Percentiles rank a stretch among this genome's conserved stretches.
Conservation (phyloP, 2,329 filamentous ascomycete species). For the Cladosporium phlei region DNA sequence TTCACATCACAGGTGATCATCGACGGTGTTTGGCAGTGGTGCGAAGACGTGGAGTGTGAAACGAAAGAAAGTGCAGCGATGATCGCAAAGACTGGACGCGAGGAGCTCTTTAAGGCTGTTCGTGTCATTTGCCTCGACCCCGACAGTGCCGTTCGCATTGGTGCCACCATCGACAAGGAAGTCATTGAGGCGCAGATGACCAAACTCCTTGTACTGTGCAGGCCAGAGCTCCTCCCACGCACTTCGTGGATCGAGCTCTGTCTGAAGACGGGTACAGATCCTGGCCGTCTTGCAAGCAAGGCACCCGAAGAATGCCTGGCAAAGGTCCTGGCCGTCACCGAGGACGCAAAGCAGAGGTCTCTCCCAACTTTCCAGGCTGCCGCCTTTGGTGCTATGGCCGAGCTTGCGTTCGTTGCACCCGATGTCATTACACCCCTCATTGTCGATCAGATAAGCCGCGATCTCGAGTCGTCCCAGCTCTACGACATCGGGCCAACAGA, state of each 20-base stretch:
- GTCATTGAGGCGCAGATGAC: constrained; percentile 67
- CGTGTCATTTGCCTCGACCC: constrained; percentile 59
- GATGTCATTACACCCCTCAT: constrained; percentile 72
- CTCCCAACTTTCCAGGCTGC: constrained; percentile 57
- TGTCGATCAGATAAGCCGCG: constrained; percentile 65
- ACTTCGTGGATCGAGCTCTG: constrained; percentile 87
- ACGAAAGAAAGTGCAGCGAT: constrained; percentile 73
- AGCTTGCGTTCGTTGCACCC: constrained; percentile 89
- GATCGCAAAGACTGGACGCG: constrained; percentile 59
- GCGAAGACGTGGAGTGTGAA: constrained; percentile 59
- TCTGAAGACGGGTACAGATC: constrained; percentile 74
- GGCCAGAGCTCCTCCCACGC: constrained; percentile 69
- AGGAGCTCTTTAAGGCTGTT: constrained; percentile 58
- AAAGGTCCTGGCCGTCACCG: constrained; percentile 56
- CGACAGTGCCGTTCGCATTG: constrained; percentile 46
- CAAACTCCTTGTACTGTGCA: constrained; percentile 70
- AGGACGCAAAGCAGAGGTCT: constrained; percentile 26
- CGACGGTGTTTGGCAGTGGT: constrained; percentile 74
- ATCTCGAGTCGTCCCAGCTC: constrained; percentile 68
- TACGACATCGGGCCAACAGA: constrained; percentile 75
- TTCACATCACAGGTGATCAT: constrained; percentile 61
- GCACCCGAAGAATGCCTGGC: constrained; percentile 61
- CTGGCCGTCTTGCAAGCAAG: constrained; percentile 67
- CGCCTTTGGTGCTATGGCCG: constrained; percentile 78
- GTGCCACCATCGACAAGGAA: constrained; percentile 42